A percentile compares a stretch with the other conserved stretches of the same genome.
These are phyloP conservation scores for Candida dajiaensis DNA, from an alignment of 805 yeast species.

Conservation along the genomic window DNA sequence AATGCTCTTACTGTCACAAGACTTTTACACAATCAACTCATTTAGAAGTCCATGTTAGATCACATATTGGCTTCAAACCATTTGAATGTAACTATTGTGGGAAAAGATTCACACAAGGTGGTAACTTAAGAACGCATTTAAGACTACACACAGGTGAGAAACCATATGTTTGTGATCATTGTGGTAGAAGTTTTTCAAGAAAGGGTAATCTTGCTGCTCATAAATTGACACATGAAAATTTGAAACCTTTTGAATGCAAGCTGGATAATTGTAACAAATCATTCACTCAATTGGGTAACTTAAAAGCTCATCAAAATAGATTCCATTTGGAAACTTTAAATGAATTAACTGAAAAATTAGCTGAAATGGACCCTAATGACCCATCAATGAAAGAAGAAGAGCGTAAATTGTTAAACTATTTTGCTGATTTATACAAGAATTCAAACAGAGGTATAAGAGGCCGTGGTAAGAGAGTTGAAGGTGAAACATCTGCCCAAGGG, in stretches of 20 bases:
- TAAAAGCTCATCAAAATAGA: slow-evolving; percentile 90
- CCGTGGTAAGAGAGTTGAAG: slow-evolving; percentile 55
- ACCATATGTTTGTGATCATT: slow-evolving; percentile 75
- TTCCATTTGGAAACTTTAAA: slow-evolving; percentile 74
- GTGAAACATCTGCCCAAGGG: neutral
- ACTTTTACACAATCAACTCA: slow-evolving; percentile 87
- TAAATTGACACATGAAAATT: slow-evolving; percentile 69
- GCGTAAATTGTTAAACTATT: slow-evolving; percentile 65
- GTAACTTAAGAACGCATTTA: slow-evolving; percentile 79
- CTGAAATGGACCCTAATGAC: slow-evolving; percentile 50
- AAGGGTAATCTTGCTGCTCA: slow-evolving; percentile 93
- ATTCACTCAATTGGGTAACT: slow-evolving; percentile 87
- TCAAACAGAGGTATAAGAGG: slow-evolving; percentile 90
- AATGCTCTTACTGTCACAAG: slow-evolving; percentile 74
- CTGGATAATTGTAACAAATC: slow-evolving; percentile 78
- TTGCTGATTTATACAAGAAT: slow-evolving; percentile 78
- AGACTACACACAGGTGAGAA: slow-evolving; percentile 89
- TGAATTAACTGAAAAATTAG: slow-evolving; percentile 58
- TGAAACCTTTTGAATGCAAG: slow-evolving; percentile 73
- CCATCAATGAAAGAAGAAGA: slow-evolving; percentile 54
- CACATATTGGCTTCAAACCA: slow-evolving; percentile 85
- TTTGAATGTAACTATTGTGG: slow-evolving; percentile 74
- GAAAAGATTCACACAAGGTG: slow-evolving; percentile 84
- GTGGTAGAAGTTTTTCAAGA: slow-evolving; percentile 75
- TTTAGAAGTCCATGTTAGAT: slow-evolving; percentile 80